These are phyloP conservation scores for Platanus orientalis DNA, from an alignment of 164 flowering plant species.

Conservation along the genomic window DNA sequence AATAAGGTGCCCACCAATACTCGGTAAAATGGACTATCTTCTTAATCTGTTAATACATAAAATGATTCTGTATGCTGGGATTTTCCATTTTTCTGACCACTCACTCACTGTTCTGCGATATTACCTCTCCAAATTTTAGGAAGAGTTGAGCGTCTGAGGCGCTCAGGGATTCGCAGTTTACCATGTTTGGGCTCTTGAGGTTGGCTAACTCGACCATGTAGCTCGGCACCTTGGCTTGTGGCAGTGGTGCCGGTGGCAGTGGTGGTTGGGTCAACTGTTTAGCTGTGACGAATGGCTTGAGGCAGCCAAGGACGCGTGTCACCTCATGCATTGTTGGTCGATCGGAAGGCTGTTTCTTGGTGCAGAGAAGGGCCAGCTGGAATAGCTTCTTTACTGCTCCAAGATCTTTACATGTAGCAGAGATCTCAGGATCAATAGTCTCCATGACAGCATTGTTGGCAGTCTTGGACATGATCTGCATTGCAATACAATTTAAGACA, in stretches of 20 bases:
- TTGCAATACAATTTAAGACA: background rate
- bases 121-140: constrained; percentile 88
- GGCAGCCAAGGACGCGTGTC: constrained; percentile 63
- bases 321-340: constrained; percentile 98
- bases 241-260: constrained; percentile 19
- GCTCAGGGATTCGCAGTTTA: constrained; percentile 66
- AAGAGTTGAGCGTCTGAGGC: constrained; percentile 93
- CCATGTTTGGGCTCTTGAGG: constrained; percentile 59
- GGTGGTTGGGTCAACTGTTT: constrained; percentile 17
- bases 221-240: constrained; percentile 34
- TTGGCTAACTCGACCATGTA: constrained; percentile 74
- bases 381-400: constrained; percentile 81
- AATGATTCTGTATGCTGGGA: too few relatives aligned
- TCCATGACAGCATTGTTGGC: constrained; percentile 90
- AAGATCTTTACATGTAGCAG: constrained; percentile 77
- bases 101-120: constrained; percentile 65
- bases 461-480: constrained; percentile 79
- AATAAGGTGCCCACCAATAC: too few relatives aligned
- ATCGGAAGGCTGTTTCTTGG: constrained; percentile 76
- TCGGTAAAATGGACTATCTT: too few relatives aligned
- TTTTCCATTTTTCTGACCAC: too few relatives aligned
- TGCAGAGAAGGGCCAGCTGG: constrained; percentile 90
- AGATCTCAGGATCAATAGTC: constrained; percentile 77
- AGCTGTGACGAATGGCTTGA: constrained; percentile 30
- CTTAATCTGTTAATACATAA: too few relatives aligned